Conservation (phyloP, 2,329 filamentous ascomycete species). For the Colletotrichum cereale region DNA sequence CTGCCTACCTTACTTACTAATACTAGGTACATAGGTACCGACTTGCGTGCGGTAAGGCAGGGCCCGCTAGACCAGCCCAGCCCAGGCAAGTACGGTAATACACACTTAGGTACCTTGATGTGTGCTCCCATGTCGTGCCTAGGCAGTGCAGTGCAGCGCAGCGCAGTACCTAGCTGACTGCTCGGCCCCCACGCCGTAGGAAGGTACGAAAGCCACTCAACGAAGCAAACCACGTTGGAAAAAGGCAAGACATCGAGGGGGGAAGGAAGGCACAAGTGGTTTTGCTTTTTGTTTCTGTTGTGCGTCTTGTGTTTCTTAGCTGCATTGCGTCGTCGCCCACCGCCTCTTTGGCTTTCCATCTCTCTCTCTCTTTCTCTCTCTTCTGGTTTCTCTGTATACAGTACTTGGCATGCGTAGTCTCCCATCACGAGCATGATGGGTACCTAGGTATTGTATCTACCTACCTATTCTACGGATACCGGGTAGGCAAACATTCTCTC, state of each 20-base stretch:
- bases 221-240: not conserved
- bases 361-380: not conserved
- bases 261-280: not conserved
- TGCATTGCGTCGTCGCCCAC: conserved; percentile 29
- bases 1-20: too few species aligned
- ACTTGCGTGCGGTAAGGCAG: not conserved
- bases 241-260: too few species aligned
- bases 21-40: too few species aligned
- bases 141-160: not conserved
- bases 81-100: too few species aligned
- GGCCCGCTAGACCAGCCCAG: not conserved
- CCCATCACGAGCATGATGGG: not conserved
- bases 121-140: not conserved
- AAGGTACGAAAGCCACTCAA: not conserved
- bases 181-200: conserved; percentile 2
- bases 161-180: not conserved
- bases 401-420: not conserved
- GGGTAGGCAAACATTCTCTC: not conserved
- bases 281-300: conserved; percentile 17
- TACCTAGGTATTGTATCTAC: not conserved
- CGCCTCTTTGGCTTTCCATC: conserved; percentile 8
- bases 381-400: not conserved
- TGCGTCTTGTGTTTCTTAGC: conserved; percentile 34
- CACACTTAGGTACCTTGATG: not conserved
- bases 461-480: not conserved